These are phyloP conservation scores for Trypanosoma cruzi DNA, from an alignment of 208 protist genomes.

Conservation along the genomic window DNA sequence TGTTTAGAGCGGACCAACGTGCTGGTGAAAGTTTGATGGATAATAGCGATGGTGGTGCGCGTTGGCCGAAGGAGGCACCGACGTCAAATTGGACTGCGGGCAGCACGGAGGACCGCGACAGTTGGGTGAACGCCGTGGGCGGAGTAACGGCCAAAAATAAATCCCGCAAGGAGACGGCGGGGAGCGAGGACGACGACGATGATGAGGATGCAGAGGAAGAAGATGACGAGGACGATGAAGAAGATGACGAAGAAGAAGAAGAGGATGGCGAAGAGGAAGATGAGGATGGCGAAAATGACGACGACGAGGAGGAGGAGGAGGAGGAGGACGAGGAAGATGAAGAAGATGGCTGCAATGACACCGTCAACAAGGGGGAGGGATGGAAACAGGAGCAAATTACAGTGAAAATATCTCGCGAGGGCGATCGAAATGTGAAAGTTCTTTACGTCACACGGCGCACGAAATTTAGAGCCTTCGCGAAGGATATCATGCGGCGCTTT, in stretches of 20 bases:
- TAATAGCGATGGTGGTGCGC: not conserved
- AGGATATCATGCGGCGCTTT: slow-evolving; percentile 72
- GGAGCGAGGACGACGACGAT: not conserved
- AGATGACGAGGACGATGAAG: not conserved
- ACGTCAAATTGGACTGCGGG: no score
- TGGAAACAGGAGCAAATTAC: slow-evolving; percentile 32
- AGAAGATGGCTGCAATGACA: slow-evolving; percentile 26
- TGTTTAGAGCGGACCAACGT: no score
- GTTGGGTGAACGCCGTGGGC: not conserved
- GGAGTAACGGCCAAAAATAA: not conserved
- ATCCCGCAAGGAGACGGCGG: not conserved
- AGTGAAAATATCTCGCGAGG: slow-evolving; percentile 77
- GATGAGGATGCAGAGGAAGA: slow-evolving; percentile 22
- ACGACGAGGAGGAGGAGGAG: slow-evolving; percentile 23
- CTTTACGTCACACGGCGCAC: slow-evolving; percentile 41
- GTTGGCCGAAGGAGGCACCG: not conserved
- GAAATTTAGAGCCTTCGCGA: slow-evolving; percentile 43
- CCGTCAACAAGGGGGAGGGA: slow-evolving; percentile 1
- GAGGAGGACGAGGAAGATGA: slow-evolving; percentile 35
- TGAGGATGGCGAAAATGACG: slow-evolving; percentile 13
- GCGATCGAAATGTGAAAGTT: slow-evolving; percentile 78
- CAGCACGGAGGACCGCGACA: not conserved
- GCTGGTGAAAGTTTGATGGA: not conserved
- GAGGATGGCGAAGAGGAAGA: slow-evolving; percentile 18
- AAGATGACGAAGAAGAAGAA: slow-evolving; percentile 22